Evolutionary conservation across 306 rosid genomes (phyloP).

Genomic region (Mimosa pudica): DNA sequence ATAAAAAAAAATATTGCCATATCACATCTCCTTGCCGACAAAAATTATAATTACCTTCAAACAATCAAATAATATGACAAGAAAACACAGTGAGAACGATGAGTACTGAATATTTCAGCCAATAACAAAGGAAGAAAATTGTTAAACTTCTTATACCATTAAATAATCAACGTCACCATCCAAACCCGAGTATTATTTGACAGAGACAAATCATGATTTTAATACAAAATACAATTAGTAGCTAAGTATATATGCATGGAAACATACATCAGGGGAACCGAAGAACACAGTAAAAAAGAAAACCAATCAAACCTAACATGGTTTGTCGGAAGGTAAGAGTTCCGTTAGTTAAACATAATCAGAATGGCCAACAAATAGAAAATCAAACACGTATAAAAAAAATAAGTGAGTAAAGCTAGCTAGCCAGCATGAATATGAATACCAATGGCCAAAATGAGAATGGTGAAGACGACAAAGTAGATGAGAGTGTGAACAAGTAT

Average conservation of each 20-base stretch:
- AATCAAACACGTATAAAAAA: not conserved
- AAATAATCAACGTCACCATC: not conserved
- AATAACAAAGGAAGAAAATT: not conserved
- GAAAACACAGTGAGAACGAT: no score
- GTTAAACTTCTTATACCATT: not conserved
- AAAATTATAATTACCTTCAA: no score
- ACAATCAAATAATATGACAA: no score
- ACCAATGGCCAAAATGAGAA: slow-evolving; percentile 52
- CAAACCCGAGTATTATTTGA: not conserved
- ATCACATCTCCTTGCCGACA: no score
- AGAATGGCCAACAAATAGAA: not conserved
- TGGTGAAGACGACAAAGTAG: slow-evolving; percentile 54
- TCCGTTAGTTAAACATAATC: not conserved
- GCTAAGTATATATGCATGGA: not conserved
- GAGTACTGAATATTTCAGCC: no score
- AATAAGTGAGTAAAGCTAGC: not conserved
- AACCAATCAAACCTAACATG: not conserved
- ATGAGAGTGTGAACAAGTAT: slow-evolving; percentile 51
- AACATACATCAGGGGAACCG: not conserved
- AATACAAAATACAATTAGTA: not conserved
- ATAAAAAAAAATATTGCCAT: no score
- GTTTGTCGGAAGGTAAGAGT: not conserved
- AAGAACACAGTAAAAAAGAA: not conserved
- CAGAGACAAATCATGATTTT: not conserved
- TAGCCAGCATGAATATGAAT: slow-evolving; percentile 48